Conservation (phyloP, 768 basidiomycete species). For the Pulveroboletus sp. region DNA sequence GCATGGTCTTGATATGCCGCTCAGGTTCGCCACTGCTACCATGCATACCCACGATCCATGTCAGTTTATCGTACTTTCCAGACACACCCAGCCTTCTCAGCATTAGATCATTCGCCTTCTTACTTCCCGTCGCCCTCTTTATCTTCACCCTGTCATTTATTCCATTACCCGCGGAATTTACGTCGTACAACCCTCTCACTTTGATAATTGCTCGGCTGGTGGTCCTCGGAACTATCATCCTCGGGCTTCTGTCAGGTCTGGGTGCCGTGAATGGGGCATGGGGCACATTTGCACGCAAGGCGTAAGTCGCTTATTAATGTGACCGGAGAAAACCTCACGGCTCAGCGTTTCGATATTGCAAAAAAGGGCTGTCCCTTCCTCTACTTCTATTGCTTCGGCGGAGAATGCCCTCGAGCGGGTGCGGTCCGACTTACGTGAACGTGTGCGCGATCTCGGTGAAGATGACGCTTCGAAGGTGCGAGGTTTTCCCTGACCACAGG, state of each 20-base stretch:
- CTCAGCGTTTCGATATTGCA: slow-evolving; percentile 7
- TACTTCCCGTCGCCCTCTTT: slow-evolving; percentile 51
- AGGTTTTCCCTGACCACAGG: not conserved
- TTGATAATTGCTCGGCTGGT: slow-evolving; percentile 58
- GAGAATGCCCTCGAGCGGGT: slow-evolving; percentile 58
- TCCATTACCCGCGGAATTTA: slow-evolving; percentile 55
- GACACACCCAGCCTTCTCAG: slow-evolving; percentile 25
- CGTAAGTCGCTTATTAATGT: slow-evolving; percentile 23
- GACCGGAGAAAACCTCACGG: slow-evolving; percentile 1
- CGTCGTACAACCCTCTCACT: slow-evolving; percentile 38
- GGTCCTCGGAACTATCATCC: slow-evolving; percentile 70
- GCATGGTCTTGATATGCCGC: slow-evolving; percentile 50
- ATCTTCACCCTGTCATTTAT: slow-evolving; percentile 60
- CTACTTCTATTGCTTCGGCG: slow-evolving; percentile 40
- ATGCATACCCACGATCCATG: not conserved
- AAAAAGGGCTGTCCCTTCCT: slow-evolving; percentile 21
- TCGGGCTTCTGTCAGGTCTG: slow-evolving; percentile 78
- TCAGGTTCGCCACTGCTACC: slow-evolving; percentile 17
- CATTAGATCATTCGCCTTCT: slow-evolving; percentile 15
- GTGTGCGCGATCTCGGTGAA: slow-evolving; percentile 25
- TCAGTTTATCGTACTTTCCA: slow-evolving; percentile 3
- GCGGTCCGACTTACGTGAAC: slow-evolving; percentile 49
- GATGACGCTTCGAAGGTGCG: slow-evolving; percentile 24
- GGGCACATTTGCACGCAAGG: slow-evolving; percentile 29
- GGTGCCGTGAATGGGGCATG: slow-evolving; percentile 69